Percentiles rank a stretch among this genome's conserved stretches.
Evolutionary conservation across 768 basidiomycete species (phyloP).

Genomic region (Lactifluus hygrophoroides): DNA sequence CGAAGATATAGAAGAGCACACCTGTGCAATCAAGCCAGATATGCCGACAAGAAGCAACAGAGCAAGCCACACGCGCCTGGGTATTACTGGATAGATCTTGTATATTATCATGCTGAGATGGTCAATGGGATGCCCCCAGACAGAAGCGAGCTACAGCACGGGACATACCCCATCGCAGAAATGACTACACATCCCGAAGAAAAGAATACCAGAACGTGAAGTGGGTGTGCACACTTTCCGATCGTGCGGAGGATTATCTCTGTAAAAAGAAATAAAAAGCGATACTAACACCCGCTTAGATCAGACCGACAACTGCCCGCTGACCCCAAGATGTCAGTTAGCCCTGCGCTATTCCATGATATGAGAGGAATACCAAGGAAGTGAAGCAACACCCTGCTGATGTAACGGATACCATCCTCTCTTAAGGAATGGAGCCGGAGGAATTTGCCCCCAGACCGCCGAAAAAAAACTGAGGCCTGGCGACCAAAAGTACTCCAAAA

Average conservation of each 20-base stretch:
- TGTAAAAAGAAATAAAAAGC: constrained; percentile 16
- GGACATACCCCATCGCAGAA: constrained; percentile 26
- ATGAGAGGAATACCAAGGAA: background rate
- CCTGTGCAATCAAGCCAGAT: constrained; percentile 43
- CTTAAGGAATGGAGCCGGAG: constrained; percentile 18
- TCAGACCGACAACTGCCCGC: constrained; percentile 56
- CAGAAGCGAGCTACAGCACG: background rate
- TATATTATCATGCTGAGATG: constrained; percentile 35
- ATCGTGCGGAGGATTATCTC: constrained; percentile 54
- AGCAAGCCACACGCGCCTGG: constrained; percentile 35
- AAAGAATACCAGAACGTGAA: constrained; percentile 66
- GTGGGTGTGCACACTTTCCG: constrained; percentile 63
- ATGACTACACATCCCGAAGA: constrained; percentile 45
- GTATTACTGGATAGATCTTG: constrained; percentile 36
- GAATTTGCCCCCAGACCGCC: constrained; percentile 27
- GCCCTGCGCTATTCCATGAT: constrained; percentile 37
- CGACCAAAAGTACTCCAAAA: constrained; percentile 71
- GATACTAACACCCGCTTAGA: background rate
- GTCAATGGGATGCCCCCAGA: background rate
- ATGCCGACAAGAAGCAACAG: constrained; percentile 44
- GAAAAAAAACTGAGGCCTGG: constrained; percentile 70
- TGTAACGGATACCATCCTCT: constrained; percentile 52
- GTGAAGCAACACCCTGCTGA: constrained; percentile 24
- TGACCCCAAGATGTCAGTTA: constrained; percentile 57
- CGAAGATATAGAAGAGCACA: background rate